Base-by-base conservation (phyloP, 257 asterid species). In the Solanum corneliomulleri region DNA sequence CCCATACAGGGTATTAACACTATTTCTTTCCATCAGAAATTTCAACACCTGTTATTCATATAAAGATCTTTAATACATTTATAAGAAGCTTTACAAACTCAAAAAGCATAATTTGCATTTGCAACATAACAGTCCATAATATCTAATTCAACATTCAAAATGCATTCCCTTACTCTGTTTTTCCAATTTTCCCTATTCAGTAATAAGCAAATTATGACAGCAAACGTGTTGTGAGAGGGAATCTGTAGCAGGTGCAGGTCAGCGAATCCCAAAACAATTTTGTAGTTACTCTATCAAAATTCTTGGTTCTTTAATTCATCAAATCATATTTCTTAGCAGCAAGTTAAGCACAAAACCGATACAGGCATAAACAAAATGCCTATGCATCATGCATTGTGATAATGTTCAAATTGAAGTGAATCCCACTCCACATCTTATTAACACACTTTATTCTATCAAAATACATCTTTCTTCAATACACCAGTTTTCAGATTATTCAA, bases 1-100 rank as follows among this genome's bases (percentile, higher is more conserved):
- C 86, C 98, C 98, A 83, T 95, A 93, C 77, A 93, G 91, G 12
- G 94, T 93, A 88, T 90, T 92, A 84, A 92, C 92, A 74, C 94
- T 90, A 88, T 93, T 95, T 89, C 89, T 94, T 86, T 95, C 98
- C 98, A 95, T 94, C 93, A 95, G 89, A 91, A 93, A 95, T 84
- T 95, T 95, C 86, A 95, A 88, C 80, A 95, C 98, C 98, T 95
- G 92, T 89, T 88, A 47, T 39, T 39, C 20, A 77, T 70, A 39
- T 14, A 87, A 16, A 64, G 49, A 78, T 25, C 71, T 77, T 85
- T 72, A 70, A 35, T 71, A 85, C 56, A 71, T 85, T 47, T 49
- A 85, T 71, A 47, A 71, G 35, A 85, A 85, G 47, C 66, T 27
- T 45, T 45, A 71, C 52, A 20, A 70, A 56, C 23, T 58, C 31